Evolutionary conservation across 805 yeast genomes (phyloP), one percentile per base, ranked within the genome.

Genomic region (Wickerhamomyces bisporus): DNA sequence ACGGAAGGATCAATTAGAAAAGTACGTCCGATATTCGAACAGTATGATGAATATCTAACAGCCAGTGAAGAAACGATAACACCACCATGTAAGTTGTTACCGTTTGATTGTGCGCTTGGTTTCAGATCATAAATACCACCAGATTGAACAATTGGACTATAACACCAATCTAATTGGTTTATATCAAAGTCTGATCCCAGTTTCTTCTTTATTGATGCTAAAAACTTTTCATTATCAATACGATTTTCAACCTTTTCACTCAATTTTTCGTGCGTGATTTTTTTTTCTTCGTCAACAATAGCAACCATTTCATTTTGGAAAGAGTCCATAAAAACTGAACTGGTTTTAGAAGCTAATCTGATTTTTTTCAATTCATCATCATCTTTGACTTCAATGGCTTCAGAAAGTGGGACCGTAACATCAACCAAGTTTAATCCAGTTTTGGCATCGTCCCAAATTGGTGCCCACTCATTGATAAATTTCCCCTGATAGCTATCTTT

Each of bases 281-380:
- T 80, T 43, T 73, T 64, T 50, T 88, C 97, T 53, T 88, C 95
- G 60, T 91, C 98, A 25, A 91, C 85, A 36, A 83, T 74, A 37
- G 73, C 74, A 55, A 86, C 81, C 88, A 91, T 85, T 56, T 88
- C 94, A 55, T 89, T 87, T 29, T 88, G 79, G 62, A 91, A 81
- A 40, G 73, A 73, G 49, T 80, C 80, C 86, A 89, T 83, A 68
- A 89, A 73, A 31, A 80, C 83, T 20, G 78, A 76, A 2, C 91
- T 79, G 6, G 91, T 75, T 57, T 79, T 82, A 13, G 95, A 68
- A 2, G 98, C 96, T 37, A 74, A 68, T 41, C 77, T 70, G 11
- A 85, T 62, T 34, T 73, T 70, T 32, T 71, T 69, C 40, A 82
- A 73, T 61, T 91, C 98, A 15, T 76, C 81, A 28, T 75, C 79